Base-by-base conservation (phyloP, 2,329 filamentous ascomycete genomes). In the Dactylellina cionopaga region DNA sequence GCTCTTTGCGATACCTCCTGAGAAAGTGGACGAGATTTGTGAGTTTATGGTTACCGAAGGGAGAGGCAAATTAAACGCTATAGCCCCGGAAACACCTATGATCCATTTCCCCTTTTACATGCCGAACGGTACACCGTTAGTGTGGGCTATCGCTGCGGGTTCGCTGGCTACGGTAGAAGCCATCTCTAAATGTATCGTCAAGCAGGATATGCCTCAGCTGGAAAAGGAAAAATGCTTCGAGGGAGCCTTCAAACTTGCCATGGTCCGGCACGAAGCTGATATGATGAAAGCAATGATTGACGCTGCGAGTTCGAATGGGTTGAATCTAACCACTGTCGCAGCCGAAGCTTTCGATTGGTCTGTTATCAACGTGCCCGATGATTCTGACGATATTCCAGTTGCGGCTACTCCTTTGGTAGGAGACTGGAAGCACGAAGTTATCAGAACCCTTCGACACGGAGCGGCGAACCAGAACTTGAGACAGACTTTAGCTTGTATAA, bases 261-360 rank as follows among this genome's bases (percentile, higher is more conserved):
- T 71, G 58, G 31, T 71, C 6, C 58, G 66, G 5, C 58, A 71
- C 13, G 66, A 71, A 33, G 58, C 51, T 19, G 66, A 71, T 2
- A 64, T 71, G 24, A 52, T 71, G 43, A 71, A 64, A 47, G 13
- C 27, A 3, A 71, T 71, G 58, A 43, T 71, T 15, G 66, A 64
- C 3, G 35, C 58, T 13, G 59, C 66, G 17, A 64, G 39, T 29
- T 64, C 66, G 0, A 17, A 59, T 7, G 51, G 58, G 3, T 6
- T 71, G 11, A 58, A 46, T 11, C 66, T 71, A 33, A 25, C 58
- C 11, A 46, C 25, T 19, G 58, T 71, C 6, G 66, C 66, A 19
- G 64, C 66, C 2, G 66, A 71, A 35, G 66, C 58, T 1, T 71
- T 71, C 44, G 29, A 64, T n/a, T 71, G 66, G 66, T 58, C 58